Evolutionary conservation across 371 early-diverging fungal genomes (phyloP).

Genomic region (Smittium mucronatum): DNA sequence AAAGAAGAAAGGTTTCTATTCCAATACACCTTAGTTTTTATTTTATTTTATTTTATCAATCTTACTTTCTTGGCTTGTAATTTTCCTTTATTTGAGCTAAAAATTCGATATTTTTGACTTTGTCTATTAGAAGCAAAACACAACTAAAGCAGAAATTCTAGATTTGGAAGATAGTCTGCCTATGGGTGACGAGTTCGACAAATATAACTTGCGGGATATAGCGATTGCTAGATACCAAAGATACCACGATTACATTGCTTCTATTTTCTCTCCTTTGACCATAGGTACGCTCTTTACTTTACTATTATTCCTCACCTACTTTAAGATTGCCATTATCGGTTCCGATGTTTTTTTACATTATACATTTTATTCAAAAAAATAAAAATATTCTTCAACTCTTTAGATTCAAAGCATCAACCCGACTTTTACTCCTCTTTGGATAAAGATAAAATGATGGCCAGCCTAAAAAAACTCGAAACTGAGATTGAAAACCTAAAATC

Average conservation of each 20-base stretch:
- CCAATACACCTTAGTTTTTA: neutral
- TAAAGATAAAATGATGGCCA: neutral
- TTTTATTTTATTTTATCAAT: neutral
- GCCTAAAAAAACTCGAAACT: neutral
- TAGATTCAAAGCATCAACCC: neutral
- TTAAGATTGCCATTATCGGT: neutral
- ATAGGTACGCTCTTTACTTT: slow-evolving; percentile 25
- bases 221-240: slow-evolving; percentile 64
- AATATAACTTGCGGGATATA: slow-evolving; percentile 47
- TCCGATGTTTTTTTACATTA: neutral
- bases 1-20: neutral
- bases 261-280: slow-evolving; percentile 59
- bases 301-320: neutral
- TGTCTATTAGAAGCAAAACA: neutral
- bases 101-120: neutral
- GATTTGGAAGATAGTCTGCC: slow-evolving; percentile 8
- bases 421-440: neutral
- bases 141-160: neutral
- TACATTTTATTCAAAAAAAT: neutral
- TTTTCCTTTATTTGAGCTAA: too few relatives aligned
- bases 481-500: neutral
- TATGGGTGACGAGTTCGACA: slow-evolving; percentile 55
- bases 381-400: neutral
- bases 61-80: neutral
- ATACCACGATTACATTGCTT: slow-evolving; percentile 64